Evolutionary conservation across 352 stramenopile species (phyloP).

Genomic region (Achlya hypogyna): DNA sequence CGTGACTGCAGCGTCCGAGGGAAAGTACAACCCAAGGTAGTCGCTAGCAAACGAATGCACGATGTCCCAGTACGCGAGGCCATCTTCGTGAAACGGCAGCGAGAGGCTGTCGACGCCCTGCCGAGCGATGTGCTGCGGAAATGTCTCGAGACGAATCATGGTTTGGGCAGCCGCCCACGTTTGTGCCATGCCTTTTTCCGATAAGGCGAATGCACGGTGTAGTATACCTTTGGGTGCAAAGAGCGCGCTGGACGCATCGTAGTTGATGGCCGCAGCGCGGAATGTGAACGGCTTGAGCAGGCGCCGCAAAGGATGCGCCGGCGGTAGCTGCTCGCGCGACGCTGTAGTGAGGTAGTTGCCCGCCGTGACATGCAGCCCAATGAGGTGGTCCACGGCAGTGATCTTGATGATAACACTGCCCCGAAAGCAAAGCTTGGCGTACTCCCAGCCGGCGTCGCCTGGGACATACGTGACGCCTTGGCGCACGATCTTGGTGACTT

Average conservation of each 20-base stretch:
- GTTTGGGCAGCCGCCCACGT: neutral
- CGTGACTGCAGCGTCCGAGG: neutral
- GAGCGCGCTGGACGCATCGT: neutral
- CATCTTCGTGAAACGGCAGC: conserved; percentile 17
- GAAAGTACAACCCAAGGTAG: conserved; percentile 18
- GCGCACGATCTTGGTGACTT: conserved; percentile 12
- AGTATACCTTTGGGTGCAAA: conserved; percentile 19
- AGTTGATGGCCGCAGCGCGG: conserved; percentile 14
- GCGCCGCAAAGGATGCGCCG: conserved; percentile 10
- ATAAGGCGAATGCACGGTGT: conserved; percentile 5
- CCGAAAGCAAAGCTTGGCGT: conserved; percentile 19
- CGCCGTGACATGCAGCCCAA: conserved; percentile 7
- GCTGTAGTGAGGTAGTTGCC: conserved; percentile 13
- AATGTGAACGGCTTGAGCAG: conserved; percentile 20
- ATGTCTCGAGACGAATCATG: neutral
- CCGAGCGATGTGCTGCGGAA: neutral
- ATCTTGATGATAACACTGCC: conserved; percentile 11
- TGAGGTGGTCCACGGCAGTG: conserved; percentile 12
- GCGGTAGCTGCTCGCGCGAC: conserved; percentile 8
- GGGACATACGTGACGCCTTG: neutral
- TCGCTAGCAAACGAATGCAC: conserved; percentile 1
- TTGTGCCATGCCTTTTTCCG: conserved; percentile 6
- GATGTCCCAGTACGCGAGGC: conserved; percentile 15
- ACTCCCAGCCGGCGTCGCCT: conserved; percentile 1
- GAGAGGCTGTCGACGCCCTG: conserved; percentile 8